phyloP scores from a whole-genome alignment of 2,329 filamentous ascomycete species.

The Eutypa lata region DNA sequence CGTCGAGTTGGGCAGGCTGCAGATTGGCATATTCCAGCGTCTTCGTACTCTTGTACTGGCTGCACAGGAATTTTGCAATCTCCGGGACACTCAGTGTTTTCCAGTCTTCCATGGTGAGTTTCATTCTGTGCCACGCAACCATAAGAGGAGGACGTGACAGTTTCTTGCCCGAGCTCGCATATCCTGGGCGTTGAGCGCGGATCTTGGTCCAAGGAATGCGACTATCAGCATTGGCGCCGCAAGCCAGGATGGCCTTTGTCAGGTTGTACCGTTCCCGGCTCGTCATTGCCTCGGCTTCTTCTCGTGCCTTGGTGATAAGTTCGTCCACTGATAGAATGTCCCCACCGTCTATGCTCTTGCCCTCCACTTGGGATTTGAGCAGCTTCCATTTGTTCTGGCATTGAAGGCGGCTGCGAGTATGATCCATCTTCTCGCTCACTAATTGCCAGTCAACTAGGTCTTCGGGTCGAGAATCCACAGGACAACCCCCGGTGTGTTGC shows the following conservation, averaged over 20 bases:
- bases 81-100: constrained; percentile 20
- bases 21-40: constrained; percentile 18
- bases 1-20: constrained; percentile 16
- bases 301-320: constrained; percentile 25
- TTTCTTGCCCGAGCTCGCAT: constrained; percentile 6
- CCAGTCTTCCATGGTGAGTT: constrained; percentile 18
- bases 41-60: constrained; percentile 17
- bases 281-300: constrained; percentile 20
- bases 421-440: constrained; percentile 60
- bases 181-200: neutral
- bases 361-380: constrained; percentile 26
- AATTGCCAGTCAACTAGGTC: constrained; percentile 63
- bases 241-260: constrained; percentile 21
- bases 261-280: constrained; percentile 22
- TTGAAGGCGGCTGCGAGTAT: constrained; percentile 62
- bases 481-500: constrained; percentile 29
- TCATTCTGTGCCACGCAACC: constrained; percentile 28
- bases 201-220: constrained; percentile 30
- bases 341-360: constrained; percentile 19
- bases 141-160: constrained; percentile 25
- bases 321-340: constrained; percentile 14
- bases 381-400: constrained; percentile 66
- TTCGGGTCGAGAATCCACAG: constrained; percentile 36
- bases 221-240: constrained; percentile 17
- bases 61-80: constrained; percentile 15